Base-by-base conservation (phyloP, 208 protist species). In the Trypanosoma vivax region DNA sequence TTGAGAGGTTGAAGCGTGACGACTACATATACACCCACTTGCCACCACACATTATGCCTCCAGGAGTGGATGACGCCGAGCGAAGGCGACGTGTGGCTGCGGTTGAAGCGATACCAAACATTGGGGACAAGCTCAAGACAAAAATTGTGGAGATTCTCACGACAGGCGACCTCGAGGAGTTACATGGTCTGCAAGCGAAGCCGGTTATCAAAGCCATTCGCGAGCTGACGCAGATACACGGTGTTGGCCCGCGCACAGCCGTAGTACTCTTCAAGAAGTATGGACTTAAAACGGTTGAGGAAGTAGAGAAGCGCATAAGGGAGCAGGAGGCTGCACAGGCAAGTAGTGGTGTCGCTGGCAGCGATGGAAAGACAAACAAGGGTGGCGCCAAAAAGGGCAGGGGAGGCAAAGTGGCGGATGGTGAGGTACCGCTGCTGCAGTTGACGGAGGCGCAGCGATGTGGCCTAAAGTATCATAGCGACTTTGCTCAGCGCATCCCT, bases 171-270 rank as follows among this genome's bases (percentile, higher is more conserved):
- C 59, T 95, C 37, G 47, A 59, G 29, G 74, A 95, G 62, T 66
- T 90, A 19, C 72, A 89, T 41, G 42, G 11, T 51, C 53, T 87
- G 18, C 55, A 90, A 60, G 55, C 70, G 23, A 85, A 88, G 41
- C 85, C 84, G 10, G 54, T 88, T 14, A 88, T 92, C 45, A 65
- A 70, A 0, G 88, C 88, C 0, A 80, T 91, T 65, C 77, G 74
- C 5, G 65, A 80, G 51, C 70, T 95, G 14, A 86, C 82, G 16
- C 66, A 87, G 56, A 72, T 95, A 30, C 81, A 90, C 62, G 88
- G 88, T 50, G 65, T 95, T 37, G 88, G 88, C n/a, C 85, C 88
- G 2, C 79, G 84, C 45, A 92, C 80, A 5, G 84, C 81, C 13
- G 60, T 88, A 9, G 43, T 58, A n/a, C 75, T 78, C 33, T 89